Evolutionary conservation across 805 yeast genomes (phyloP), one percentile per base, ranked within the genome.

Genomic region (Sugiyamaella qingdaonensis): DNA sequence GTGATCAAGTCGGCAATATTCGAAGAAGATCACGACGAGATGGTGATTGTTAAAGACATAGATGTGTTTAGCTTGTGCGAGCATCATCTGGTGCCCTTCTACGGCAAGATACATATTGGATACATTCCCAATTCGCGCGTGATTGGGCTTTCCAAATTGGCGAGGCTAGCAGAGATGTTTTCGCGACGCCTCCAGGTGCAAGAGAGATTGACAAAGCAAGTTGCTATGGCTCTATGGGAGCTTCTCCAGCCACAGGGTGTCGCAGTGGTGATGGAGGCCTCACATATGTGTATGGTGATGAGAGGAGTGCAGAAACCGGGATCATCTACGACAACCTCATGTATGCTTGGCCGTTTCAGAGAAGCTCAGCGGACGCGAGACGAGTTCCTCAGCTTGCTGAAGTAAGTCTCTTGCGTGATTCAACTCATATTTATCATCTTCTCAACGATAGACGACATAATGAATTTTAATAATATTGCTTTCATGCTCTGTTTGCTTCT

Each of bases 281-380:
- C 92, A 1, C 99, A 94, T 68, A 94, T 94, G 99, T 94, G 99
- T 70, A 94, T 94, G 99, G 98, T 92, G 27, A 88, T 95, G 68
- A 81, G 99, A 67, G 99, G 99, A 53, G 88, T 94, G 27, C 97
- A 94, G 70, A 94, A 94, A 71, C 82, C 96, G 0, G 97, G 98
- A 1, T 86, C 96, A 16, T 79, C 87, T 16, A 94, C 99, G 1
- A 84, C 90, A 33, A 94, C 99, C 16, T 88, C 96, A 64, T 92
- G 98, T 67, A 92, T 94, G 97, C 78, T 94, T 62, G 99, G 99
- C 9, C 87, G 96, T 60, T 94, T 94, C 77, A 80, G 97, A 65
- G 86, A 84, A 52, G 89, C 89, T 42, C 97, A 91, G 69, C 89
- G 88, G 76, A 94, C 99, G 2, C 82, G 99, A 66, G 99, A 94